Evolutionary conservation across 305 asterid species (phyloP).

Genomic region (Nicotiana rustica): DNA sequence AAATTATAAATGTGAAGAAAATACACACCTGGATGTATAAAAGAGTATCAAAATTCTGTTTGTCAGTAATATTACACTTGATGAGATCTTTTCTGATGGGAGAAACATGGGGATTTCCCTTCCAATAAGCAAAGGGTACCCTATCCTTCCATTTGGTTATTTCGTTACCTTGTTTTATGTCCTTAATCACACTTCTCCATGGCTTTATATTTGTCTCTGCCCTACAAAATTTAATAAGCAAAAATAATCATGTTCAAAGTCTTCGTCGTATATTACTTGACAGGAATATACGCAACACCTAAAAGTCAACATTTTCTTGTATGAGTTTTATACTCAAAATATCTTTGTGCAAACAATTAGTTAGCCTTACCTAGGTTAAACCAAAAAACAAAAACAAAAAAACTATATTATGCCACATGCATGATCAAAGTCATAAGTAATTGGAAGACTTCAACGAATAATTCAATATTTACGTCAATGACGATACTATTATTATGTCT

Average conservation of each 20-base stretch:
- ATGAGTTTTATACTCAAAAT: not conserved
- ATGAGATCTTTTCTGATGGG: conserved; percentile 81
- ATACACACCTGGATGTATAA: conserved; percentile 68
- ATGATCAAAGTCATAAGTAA: not conserved
- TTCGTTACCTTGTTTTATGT: conserved; percentile 77
- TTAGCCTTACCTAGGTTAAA: not conserved
- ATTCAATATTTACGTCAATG: not conserved
- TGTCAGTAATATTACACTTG: conserved; percentile 71
- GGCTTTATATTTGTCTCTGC: conserved; percentile 88
- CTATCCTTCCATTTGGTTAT: conserved; percentile 80
- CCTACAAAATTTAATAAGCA: conserved; percentile 53
- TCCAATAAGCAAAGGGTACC: conserved; percentile 93
- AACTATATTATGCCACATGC: not conserved
- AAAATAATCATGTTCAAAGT: not conserved
- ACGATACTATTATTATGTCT: not conserved
- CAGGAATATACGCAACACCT: not conserved
- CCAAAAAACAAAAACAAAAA: not conserved
- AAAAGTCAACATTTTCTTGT: not conserved
- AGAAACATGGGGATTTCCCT: conserved; percentile 75
- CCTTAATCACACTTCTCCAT: conserved; percentile 74
- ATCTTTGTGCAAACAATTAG: not conserved
- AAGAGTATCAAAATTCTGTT: conserved; percentile 76
- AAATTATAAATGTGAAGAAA: not conserved
- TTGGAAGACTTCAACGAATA: not conserved
- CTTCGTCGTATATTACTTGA: not conserved